Base-by-base conservation (phyloP, 331 rosid species). In the Rosa hybrid region DNA sequence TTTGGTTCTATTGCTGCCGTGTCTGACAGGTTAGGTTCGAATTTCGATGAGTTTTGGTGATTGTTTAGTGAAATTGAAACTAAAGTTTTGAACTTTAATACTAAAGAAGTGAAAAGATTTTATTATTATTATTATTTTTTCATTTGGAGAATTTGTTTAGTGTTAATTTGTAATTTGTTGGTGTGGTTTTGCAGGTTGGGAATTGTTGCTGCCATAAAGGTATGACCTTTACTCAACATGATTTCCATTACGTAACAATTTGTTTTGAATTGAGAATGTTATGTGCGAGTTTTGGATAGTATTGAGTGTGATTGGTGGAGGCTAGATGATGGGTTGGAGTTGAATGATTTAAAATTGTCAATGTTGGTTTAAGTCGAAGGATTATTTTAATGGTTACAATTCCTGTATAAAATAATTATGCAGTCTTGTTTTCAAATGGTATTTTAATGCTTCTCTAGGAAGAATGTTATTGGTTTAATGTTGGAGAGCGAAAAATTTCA, bases 151-250 rank as follows among this genome's bases (percentile, higher is more conserved):
- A 45, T 46, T 69, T 42, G 77, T 25, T 68, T 53, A 34, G 65
- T 30, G 51, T 23, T 6, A 16, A 11, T 54, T 57, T 59, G 59
- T 72, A 21, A 14, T 3, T 76, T 46, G 2, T 62, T 44, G 46
- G 46, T 62, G 13, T 75, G 50, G 20, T 14, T 21, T 67, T 75
- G 71, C 80, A 62, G 80, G 72, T 62, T 76, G 80, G 59, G 30
- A 18, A 60, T 76, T 27, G 80, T 46, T 45, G 50, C 57, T 45
- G 46, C 72, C 17, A 63, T 76, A 25, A 76, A 76, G 79, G 79
- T 76, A 71, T 11, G 48, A 57, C 48, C 62, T 54, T 64, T 57
- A 4, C 34, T 48, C 23, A 67, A 75, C 41, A 21, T 76, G 17
- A 27, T 25, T 76, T 45, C 25, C 71, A 23, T 25, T 60, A 6